phyloP scores from a whole-genome alignment of 106 monocot species.

The Dendrobium nobile region DNA sequence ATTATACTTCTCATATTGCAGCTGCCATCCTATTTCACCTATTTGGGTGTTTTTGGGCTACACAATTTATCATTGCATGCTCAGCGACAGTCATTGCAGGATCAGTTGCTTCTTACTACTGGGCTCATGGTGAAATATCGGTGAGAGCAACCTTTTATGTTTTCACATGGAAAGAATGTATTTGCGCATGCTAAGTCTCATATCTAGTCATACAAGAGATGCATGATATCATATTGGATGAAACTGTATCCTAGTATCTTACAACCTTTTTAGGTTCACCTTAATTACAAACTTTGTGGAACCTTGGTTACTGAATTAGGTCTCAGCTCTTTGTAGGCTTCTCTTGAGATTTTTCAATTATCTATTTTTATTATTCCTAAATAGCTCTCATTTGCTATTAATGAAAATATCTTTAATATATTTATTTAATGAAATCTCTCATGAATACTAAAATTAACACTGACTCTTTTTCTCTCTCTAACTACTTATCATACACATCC shows the following conservation, averaged over 20 bases:
- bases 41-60: conserved; percentile 96
- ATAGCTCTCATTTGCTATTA: no score
- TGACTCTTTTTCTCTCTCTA: no score
- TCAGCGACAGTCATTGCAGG: conserved; percentile 95
- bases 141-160: conserved; percentile 32
- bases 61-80: conserved; percentile 80
- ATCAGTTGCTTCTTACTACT: conserved; percentile 96
- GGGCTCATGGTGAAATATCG: conserved; percentile 86
- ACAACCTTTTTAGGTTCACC: neutral
- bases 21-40: conserved; percentile 89
- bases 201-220: neutral
- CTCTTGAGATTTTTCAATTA: neutral
- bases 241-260: neutral
- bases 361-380: no score
- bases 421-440: no score
- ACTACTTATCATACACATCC: no score
- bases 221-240: neutral
- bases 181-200: neutral
- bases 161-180: neutral
- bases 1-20: conserved; percentile 82
- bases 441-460: no score
- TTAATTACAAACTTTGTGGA: neutral
- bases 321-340: neutral
- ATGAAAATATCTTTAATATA: no score
- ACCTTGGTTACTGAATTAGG: neutral